Evolutionary conservation across 306 rosid species (phyloP).

Genomic region (Acmispon strigosus): DNA sequence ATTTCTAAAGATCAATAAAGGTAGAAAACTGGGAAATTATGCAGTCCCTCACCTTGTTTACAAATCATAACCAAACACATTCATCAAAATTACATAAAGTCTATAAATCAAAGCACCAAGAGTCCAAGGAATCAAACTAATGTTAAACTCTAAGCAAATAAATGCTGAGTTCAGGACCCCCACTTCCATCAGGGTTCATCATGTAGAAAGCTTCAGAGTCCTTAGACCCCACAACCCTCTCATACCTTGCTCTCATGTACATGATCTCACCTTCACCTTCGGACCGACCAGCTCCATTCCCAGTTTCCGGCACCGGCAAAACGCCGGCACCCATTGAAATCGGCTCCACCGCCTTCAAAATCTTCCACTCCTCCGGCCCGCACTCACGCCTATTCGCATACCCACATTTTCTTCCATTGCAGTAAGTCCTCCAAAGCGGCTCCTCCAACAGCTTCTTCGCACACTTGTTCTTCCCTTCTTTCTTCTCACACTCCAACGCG

Average conservation of each 20-base stretch:
- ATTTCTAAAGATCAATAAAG: neutral
- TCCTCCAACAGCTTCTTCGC: slow-evolving; percentile 54
- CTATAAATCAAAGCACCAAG: neutral
- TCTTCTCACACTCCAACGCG: slow-evolving; percentile 75
- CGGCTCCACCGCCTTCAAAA: slow-evolving; percentile 70
- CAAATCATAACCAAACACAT: neutral
- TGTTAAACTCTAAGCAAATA: slow-evolving; percentile 65
- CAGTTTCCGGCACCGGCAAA: slow-evolving; percentile 43
- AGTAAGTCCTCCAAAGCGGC: slow-evolving; percentile 62
- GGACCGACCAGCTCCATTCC: slow-evolving; percentile 35
- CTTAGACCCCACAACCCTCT: slow-evolving; percentile 79
- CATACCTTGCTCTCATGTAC: slow-evolving; percentile 91
- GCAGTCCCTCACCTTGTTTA: neutral
- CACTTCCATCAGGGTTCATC: slow-evolving; percentile 67
- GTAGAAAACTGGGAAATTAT: neutral
- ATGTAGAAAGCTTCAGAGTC: slow-evolving; percentile 91
- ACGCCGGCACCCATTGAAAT: slow-evolving; percentile 92
- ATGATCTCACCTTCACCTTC: slow-evolving; percentile 81
- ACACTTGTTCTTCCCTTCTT: neutral
- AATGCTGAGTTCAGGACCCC: slow-evolving; percentile 85
- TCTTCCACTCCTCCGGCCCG: slow-evolving; percentile 69
- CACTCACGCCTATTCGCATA: slow-evolving; percentile 46
- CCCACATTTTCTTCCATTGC: slow-evolving; percentile 84
- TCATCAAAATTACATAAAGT: neutral
- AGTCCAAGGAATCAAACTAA: neutral